Base-by-base conservation (phyloP, 805 yeast genomes). In the Myxozyma monticola region DNA sequence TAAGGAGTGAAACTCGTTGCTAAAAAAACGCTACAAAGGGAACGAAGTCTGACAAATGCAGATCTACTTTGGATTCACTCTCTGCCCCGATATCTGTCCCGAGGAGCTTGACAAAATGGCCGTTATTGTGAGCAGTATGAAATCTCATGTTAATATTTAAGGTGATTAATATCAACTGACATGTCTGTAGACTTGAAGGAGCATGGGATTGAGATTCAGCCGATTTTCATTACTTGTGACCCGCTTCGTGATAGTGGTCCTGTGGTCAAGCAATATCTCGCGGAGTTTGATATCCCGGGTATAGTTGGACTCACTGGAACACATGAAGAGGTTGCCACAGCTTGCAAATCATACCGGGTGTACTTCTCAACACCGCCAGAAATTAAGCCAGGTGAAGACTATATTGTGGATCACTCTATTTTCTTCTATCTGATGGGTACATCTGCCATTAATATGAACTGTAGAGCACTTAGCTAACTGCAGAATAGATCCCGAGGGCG, bases 41-140 rank as follows among this genome's bases (percentile, higher is more conserved):
- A 5, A 6, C 8, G 21, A 10, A 30, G n/a, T 34, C 15, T 45
- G 17, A 12, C 22, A 9, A 14, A n/a, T 12, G 20, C 26, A 56
- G 56, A 45, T 91, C n/a, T 93, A 93, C 68, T 93, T 93, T 70
- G 99, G 99, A 0, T 93, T 93, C 73, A 86, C 96, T 3, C 90
- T 90, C 70, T 93, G 99, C 71, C 99, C 99, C 5, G 99, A 93
- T 70, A 90, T 93, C 46, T 93, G 99, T 69, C 99, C 99, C 9
- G 99, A 93, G 68, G 99, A 93, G 68, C 77, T 93, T 52, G 99
- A 93, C 67, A 88, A 91, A 65, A 76, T 93, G 65, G 91, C 96
- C 3, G 76, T 81, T 26, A 82, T 85, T 72, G 42, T 79, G 73
- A 77, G 73, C 79, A 63, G 79, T 77, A 57, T 4, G 48, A 42